Conservation (phyloP, 805 yeast genomes). For the Nakazawaea holstii region DNA sequence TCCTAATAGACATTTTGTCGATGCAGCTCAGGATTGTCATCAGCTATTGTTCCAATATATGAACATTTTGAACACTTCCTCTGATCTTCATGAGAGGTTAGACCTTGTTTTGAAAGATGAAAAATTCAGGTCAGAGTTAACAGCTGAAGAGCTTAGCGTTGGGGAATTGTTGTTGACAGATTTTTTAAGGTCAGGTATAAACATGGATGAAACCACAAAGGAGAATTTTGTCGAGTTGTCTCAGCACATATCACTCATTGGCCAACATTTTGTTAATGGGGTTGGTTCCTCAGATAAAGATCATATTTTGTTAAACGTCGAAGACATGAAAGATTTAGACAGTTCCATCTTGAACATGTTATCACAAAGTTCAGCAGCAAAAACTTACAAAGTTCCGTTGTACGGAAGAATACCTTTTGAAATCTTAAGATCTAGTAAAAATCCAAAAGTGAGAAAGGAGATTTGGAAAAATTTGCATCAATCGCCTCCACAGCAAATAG, state of each 20-base stretch:
- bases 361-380: conserved; percentile 31
- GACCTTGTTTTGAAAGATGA: conserved; percentile 43
- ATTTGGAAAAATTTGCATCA: conserved; percentile 75
- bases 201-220: conserved; percentile 61
- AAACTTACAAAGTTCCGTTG: conserved; percentile 43
- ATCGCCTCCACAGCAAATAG: conserved; percentile 58
- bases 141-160: conserved; percentile 74
- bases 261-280: conserved; percentile 67
- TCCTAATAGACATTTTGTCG: conserved; percentile 64
- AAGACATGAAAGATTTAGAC: conserved; percentile 22
- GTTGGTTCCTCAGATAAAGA: conserved; percentile 26
- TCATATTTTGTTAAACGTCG: conserved; percentile 22
- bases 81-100: conserved; percentile 58
- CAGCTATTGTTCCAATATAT: conserved; percentile 87
- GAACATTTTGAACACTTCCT: conserved; percentile 87
- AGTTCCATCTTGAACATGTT: conserved; percentile 17
- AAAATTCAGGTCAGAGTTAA: conserved; percentile 33
- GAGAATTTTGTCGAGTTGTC: conserved; percentile 71
- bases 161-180: conserved; percentile 78
- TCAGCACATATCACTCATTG: conserved; percentile 73
- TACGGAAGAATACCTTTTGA: conserved; percentile 62
- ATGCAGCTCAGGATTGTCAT: conserved; percentile 83
- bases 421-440: conserved; percentile 53
- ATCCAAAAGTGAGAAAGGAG: conserved; percentile 51
- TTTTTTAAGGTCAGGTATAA: conserved; percentile 86